phyloP scores from a whole-genome alignment of 768 basidiomycete species.

The Panellus pusillus region DNA sequence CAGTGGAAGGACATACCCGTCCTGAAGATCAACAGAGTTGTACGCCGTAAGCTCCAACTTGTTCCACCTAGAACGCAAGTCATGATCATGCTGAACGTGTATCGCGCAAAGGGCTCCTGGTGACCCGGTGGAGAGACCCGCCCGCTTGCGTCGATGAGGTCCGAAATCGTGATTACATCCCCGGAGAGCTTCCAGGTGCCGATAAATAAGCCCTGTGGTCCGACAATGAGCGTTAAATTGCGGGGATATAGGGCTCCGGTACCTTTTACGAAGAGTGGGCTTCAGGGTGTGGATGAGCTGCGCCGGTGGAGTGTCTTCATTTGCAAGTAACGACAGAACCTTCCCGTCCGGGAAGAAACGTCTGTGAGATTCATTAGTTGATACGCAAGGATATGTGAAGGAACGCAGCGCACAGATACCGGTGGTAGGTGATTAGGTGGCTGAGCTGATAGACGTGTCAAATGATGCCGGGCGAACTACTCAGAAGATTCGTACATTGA shows the following conservation, averaged over 20 bases:
- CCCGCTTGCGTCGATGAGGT: constrained; percentile 62
- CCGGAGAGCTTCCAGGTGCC: constrained; percentile 74
- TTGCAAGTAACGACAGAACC: constrained; percentile 82
- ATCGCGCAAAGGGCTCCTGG: constrained; percentile 38
- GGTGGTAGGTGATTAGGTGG: constrained; percentile 90
- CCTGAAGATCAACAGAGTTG: constrained; percentile 72
- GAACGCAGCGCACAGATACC: constrained; percentile 67
- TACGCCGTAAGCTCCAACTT: constrained; percentile 75
- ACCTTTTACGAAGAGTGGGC: constrained; percentile 80
- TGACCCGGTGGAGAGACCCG: constrained; percentile 20
- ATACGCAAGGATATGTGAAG: not conserved
- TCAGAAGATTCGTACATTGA: constrained; percentile 56
- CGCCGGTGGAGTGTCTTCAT: constrained; percentile 71
- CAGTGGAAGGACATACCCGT: constrained; percentile 69
- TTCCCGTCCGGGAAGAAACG: constrained; percentile 87
- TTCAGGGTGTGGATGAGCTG: constrained; percentile 76
- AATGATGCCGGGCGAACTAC: constrained; percentile 10
- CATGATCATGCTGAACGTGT: constrained; percentile 75
- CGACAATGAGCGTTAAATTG: not conserved
- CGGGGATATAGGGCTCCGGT: not conserved
- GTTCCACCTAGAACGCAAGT: constrained; percentile 78
- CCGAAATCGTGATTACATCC: constrained; percentile 56
- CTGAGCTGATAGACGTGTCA: constrained; percentile 49
- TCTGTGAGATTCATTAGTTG: constrained; percentile 34
- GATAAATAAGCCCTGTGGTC: constrained; percentile 61